Evolutionary conservation across 169 alveolate genomes (phyloP).

Genomic region (Theileria annulata): DNA sequence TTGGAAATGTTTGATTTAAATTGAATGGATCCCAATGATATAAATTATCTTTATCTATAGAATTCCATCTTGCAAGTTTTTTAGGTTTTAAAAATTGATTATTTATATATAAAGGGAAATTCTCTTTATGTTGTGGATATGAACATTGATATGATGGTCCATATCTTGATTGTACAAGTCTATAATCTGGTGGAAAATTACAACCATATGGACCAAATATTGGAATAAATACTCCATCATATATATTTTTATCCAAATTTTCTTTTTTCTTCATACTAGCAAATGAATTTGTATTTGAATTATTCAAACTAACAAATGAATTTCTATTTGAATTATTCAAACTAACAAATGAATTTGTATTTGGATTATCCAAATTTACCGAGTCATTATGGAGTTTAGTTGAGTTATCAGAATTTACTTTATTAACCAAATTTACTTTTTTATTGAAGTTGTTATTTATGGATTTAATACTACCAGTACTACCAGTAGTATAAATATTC

Average conservation of each 20-base stretch:
- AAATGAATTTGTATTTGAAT: too few relatives aligned
- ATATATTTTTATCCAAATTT: too few relatives aligned
- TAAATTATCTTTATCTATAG: background rate
- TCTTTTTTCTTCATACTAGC: too few relatives aligned
- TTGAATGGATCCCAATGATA: conserved; percentile 1
- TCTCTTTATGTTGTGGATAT: background rate
- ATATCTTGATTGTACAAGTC: background rate
- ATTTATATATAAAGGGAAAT: background rate
- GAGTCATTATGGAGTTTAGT: too few relatives aligned
- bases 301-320: too few relatives aligned
- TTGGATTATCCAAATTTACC: too few relatives aligned
- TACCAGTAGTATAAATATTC: background rate
- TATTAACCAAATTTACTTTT: too few relatives aligned
- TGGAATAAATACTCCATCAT: background rate
- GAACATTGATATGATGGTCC: background rate
- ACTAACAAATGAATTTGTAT: too few relatives aligned
- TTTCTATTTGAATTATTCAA: too few relatives aligned
- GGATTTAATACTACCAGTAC: background rate
- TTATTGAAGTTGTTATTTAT: too few relatives aligned
- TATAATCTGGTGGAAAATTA: background rate
- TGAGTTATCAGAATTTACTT: too few relatives aligned
- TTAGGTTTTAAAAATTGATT: background rate
- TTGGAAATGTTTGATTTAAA: background rate
- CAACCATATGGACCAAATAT: background rate
- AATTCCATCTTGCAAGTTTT: background rate